phyloP scores from a whole-genome alignment of 2,329 filamentous ascomycete genomes.

The Ophiostoma ulmi region DNA sequence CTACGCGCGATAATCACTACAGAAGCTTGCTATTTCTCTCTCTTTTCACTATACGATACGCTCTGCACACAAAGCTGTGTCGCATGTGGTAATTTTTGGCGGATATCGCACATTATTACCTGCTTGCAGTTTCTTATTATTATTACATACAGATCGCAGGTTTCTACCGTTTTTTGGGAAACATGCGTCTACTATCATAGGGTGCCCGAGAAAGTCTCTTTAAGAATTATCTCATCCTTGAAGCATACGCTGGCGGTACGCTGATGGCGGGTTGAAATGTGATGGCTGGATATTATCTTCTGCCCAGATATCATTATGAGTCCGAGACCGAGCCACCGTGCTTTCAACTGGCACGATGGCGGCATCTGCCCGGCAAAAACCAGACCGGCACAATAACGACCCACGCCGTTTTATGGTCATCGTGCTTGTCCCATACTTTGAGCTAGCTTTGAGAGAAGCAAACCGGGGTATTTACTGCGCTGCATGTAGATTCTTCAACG shows the following conservation, averaged over 20 bases:
- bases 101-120: neutral
- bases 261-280: neutral
- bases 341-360: neutral
- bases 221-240: neutral
- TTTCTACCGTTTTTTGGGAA: constrained; percentile 1
- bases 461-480: neutral
- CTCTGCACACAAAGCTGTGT: constrained; percentile 1
- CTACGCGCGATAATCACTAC: neutral
- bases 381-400: constrained; percentile 1
- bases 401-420: constrained; percentile 1
- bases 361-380: neutral
- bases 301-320: neutral
- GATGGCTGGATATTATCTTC: neutral
- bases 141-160: neutral
- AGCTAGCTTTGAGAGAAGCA: neutral
- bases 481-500: neutral
- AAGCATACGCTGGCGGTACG: neutral
- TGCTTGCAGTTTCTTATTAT: neutral
- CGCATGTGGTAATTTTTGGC: constrained; percentile 5
- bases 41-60: neutral
- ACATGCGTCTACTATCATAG: neutral
- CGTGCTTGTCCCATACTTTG: neutral
- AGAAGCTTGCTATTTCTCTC: neutral
- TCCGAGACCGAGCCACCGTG: neutral
- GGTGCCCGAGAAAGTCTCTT: neutral